Evolutionary conservation across 2,329 filamentous ascomycete species (phyloP), one percentile per base, ranked within the genome.

Genomic region (Botrytis pseudocinerea): DNA sequence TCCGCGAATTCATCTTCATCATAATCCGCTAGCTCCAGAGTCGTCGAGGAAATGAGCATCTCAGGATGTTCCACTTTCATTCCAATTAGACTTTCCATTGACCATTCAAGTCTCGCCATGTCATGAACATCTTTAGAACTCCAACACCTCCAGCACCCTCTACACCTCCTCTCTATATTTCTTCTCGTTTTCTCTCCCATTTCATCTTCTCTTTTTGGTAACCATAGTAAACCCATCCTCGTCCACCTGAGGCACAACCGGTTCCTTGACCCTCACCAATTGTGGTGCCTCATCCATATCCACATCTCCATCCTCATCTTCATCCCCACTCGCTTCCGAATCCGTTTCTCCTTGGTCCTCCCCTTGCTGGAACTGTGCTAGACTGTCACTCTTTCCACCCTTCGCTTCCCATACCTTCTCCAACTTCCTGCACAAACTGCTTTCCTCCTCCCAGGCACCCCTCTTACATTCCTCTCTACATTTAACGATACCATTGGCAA

Each of bases 221-320:
- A 94, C 92, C 82, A 88, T 93, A 25, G 90, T 93, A 81, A 95
- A 95, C 7, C 93, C 93, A 79, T 95, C 93, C 77, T 94, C 92
- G 81, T 95, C 93, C 63, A 95, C 85, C 81, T 93, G 89, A 0
- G 92, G 92, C 80, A 88, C 87, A 25, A 85, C 82, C 83, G 90
- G 93, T 82, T 93, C 89, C 81, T 73, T 77, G 16, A 86, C 90
- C 22, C 79, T 80, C 80, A 90, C 87, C 75, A 92, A 82, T 62
- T 87, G 82, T 12, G 91, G 90, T 51, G 92, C 92, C 74, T 94
- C 92, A 59, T 84, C 87, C 90, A 93, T 93, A 66, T 91, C 87
- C 18, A 89, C 86, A 80, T 91, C 90, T 9, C 83, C 85, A 25
- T 85, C 85, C 4, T 85, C 87, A 16, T 86, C 84, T 12, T 87